phyloP scores from a whole-genome alignment of 2,329 filamentous ascomycete species.

The Colletotrichum lentis region DNA sequence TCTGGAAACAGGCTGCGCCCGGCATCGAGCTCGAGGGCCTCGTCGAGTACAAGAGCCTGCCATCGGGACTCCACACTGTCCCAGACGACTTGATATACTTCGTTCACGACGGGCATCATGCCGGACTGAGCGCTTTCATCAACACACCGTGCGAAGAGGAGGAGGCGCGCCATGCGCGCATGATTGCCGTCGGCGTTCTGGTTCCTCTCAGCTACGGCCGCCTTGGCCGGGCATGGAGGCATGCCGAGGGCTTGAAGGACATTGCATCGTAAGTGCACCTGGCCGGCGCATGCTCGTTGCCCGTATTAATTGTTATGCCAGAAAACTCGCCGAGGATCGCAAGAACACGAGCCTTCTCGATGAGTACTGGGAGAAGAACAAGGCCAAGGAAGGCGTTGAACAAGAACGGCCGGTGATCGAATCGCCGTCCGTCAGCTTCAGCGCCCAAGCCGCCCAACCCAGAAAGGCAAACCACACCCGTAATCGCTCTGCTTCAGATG shows the following conservation, averaged over 20 bases:
- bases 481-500: slow-evolving; percentile 69
- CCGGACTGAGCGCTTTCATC: slow-evolving; percentile 90
- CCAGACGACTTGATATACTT: slow-evolving; percentile 93
- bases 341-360: slow-evolving; percentile 72
- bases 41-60: slow-evolving; percentile 95
- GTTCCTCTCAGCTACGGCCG: slow-evolving; percentile 87
- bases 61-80: slow-evolving; percentile 90
- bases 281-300: slow-evolving; percentile 37
- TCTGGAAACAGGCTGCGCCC: slow-evolving; percentile 80
- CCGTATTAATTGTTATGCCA: slow-evolving; percentile 45
- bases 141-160: slow-evolving; percentile 81
- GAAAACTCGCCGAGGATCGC: slow-evolving; percentile 70
- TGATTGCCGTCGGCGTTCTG: slow-evolving; percentile 89
- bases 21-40: slow-evolving; percentile 81
- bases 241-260: slow-evolving; percentile 77
- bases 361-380: slow-evolving; percentile 79
- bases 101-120: slow-evolving; percentile 79
- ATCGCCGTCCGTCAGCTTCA: slow-evolving; percentile 59
- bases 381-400: slow-evolving; percentile 51
- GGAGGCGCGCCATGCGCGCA: slow-evolving; percentile 83
- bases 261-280: slow-evolving; percentile 69
- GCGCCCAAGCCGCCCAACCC: slow-evolving; percentile 47
- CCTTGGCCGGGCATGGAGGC: slow-evolving; percentile 87
- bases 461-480: slow-evolving; percentile 56
- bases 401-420: slow-evolving; percentile 56